These are phyloP conservation scores for Didymella lethalis DNA, from an alignment of 2,329 filamentous ascomycete species.

Conservation along the genomic window DNA sequence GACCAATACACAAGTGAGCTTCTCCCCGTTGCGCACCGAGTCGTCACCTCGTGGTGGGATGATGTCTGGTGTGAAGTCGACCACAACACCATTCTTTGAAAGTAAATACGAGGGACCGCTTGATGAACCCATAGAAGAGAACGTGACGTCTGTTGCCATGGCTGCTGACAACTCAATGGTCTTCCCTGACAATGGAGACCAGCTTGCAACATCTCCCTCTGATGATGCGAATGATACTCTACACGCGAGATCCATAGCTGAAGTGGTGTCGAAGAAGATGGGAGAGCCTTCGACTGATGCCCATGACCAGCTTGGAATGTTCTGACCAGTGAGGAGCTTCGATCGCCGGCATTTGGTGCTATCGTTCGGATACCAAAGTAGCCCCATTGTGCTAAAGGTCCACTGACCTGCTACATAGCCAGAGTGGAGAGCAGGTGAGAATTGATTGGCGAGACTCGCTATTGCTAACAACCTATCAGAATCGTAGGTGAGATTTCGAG, in stretches of 20 bases:
- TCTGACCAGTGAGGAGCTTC: constrained; percentile 25
- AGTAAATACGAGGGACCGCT: constrained; percentile 35
- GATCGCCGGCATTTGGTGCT: constrained; percentile 38
- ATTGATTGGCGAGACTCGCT: constrained; percentile 41
- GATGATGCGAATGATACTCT: constrained; percentile 39
- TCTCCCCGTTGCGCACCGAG: constrained; percentile 39
- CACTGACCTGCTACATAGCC: constrained; percentile 50
- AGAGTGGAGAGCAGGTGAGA: constrained; percentile 37
- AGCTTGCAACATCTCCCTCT: constrained; percentile 31
- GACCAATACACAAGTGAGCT: constrained; percentile 42
- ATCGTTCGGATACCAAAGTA: constrained; percentile 49
- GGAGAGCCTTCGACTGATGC: constrained; percentile 47
- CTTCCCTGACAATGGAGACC: constrained; percentile 44
- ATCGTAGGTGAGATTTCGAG: constrained; percentile 45
- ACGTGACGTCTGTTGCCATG: constrained; percentile 45
- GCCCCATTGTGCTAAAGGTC: constrained; percentile 45
- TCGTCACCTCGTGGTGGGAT: constrained; percentile 39
- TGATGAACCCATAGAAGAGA: constrained; percentile 21
- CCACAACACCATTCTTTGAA: constrained; percentile 38
- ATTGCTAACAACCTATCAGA: constrained; percentile 44
- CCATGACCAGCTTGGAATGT: constrained; percentile 50
- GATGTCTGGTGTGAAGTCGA: constrained; percentile 47
- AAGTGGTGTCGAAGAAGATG: constrained; percentile 47
- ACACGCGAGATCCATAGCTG: constrained; percentile 49
- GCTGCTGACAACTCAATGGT: constrained; percentile 42